Evolutionary conservation across 1,284 basidiomycete species (phyloP).

Genomic region (Trichosporon coremiiforme): DNA sequence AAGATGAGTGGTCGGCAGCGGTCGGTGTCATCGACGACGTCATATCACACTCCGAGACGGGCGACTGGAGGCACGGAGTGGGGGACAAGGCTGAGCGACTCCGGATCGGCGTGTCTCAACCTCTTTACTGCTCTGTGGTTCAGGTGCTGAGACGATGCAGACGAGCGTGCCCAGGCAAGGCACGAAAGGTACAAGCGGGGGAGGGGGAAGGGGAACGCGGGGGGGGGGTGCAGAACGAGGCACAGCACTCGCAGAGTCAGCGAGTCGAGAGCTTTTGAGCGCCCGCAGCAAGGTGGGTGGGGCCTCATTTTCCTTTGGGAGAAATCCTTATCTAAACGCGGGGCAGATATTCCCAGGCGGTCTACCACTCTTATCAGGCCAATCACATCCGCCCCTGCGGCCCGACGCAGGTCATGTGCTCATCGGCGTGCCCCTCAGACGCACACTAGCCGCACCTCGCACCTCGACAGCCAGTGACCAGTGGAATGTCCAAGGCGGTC

Average conservation of each 20-base stretch:
- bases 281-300: background rate
- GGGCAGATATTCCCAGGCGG: background rate
- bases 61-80: background rate
- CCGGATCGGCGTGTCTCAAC: constrained; percentile 9
- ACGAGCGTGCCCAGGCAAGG: background rate
- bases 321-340: background rate
- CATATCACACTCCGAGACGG: constrained; percentile 1
- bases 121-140: background rate
- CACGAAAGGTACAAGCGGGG: background rate
- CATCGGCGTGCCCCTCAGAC: background rate
- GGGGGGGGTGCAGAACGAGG: background rate
- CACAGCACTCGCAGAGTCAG: background rate
- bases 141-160: background rate
- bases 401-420: background rate
- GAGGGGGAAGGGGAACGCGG: no score
- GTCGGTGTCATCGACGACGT: no score
- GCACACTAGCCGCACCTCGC: background rate
- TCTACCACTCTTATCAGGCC: background rate
- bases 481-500: background rate
- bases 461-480: background rate
- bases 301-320: background rate
- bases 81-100: background rate
- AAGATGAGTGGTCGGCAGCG: no score
- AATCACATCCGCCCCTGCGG: background rate
- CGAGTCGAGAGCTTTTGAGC: no score